A percentile compares a stretch with the other conserved stretches of the same genome.
phyloP scores from a whole-genome alignment of 2,329 filamentous ascomycete genomes.

The Calonectria naviculata region DNA sequence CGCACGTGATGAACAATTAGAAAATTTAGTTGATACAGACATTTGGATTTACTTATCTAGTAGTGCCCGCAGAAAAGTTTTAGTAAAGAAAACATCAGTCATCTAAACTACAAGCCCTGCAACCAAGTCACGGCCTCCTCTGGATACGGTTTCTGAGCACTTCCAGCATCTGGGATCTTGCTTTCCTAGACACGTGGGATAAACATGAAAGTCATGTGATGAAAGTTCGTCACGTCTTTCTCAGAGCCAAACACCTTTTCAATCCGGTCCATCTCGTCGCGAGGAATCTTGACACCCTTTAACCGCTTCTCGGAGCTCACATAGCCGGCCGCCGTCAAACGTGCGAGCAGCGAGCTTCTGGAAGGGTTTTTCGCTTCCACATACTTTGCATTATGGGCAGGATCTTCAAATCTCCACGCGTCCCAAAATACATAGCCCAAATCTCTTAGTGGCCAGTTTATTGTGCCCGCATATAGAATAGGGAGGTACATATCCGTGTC shows the following conservation, averaged over 20 bases:
- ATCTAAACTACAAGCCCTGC: not conserved
- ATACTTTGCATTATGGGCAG: not conserved
- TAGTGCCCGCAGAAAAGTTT: not conserved
- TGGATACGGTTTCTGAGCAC: not conserved
- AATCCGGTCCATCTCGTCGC: not conserved
- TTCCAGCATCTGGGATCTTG: not conserved
- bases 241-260: not conserved
- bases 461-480: not conserved
- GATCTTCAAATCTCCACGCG: not conserved
- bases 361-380: not conserved
- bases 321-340: not conserved
- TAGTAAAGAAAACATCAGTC: constrained; percentile 6
- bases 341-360: not conserved
- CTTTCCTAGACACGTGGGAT: not conserved
- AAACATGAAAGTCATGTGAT: not conserved
- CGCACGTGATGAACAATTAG: not conserved
- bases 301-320: not conserved
- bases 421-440: not conserved
- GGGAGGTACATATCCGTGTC: not conserved
- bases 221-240: not conserved
- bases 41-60: not conserved
- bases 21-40: not conserved
- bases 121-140: not conserved
- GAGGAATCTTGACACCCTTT: not conserved
- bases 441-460: not conserved